These are phyloP conservation scores for Wickerhamiella nectarea DNA, from an alignment of 805 yeast species.

Conservation along the genomic window DNA sequence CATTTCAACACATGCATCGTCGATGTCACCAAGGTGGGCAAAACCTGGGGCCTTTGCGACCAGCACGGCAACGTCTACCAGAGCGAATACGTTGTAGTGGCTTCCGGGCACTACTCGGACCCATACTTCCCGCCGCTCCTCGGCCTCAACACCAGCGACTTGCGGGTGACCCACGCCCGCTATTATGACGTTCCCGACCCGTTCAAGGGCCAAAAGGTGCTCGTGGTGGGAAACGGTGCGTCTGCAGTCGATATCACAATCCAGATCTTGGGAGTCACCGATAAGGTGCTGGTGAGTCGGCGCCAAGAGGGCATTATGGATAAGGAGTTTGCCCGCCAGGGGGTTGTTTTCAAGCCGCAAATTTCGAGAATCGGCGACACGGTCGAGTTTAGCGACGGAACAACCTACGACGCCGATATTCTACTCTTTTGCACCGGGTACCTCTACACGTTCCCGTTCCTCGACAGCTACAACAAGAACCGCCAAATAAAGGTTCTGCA, in stretches of 20 bases:
- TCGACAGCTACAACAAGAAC: conserved; percentile 26
- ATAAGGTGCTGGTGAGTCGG: conserved; percentile 35
- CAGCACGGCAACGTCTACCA: conserved; percentile 16
- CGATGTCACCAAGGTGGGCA: conserved; percentile 26
- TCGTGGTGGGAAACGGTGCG: conserved; percentile 66
- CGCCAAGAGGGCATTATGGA: conserved; percentile 30
- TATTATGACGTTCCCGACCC: conserved; percentile 36
- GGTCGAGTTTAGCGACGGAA: conserved; percentile 39
- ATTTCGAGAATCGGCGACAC: conserved; percentile 28
- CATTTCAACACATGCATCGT: conserved; percentile 37
- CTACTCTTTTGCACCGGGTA: conserved; percentile 69
- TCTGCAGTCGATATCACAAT: conserved; percentile 63
- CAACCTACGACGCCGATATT: conserved; percentile 34
- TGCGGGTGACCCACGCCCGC: conserved; percentile 41
- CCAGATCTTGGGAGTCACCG: conserved; percentile 38
- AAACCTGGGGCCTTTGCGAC: conserved; percentile 34
- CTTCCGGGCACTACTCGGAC: conserved; percentile 49
- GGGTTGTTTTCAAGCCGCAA: conserved; percentile 28
- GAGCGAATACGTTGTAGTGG: conserved; percentile 50
- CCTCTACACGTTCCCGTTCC: conserved; percentile 48
- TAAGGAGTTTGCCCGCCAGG: conserved; percentile 28
- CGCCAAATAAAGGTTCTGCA: conserved; percentile 10
- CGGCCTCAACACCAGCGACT: conserved; percentile 40
- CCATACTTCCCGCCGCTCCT: conserved; percentile 45
- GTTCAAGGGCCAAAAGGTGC: conserved; percentile 33